Evolutionary conservation across 176 grass and related monocot species (phyloP).

Genomic region (Bonia amplexicaulis): DNA sequence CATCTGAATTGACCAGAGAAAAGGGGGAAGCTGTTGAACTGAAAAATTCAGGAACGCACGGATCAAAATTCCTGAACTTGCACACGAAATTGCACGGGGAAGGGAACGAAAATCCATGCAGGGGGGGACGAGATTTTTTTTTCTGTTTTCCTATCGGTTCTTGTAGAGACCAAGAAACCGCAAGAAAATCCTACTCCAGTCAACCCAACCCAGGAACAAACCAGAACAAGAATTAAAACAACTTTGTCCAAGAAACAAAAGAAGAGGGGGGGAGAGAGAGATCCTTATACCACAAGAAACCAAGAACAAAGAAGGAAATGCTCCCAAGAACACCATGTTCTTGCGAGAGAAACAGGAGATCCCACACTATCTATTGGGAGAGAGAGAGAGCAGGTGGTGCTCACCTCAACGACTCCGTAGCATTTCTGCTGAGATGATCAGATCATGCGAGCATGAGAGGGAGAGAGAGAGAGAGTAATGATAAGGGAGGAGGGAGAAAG

Average conservation of each 20-base stretch:
- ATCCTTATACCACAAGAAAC: not conserved
- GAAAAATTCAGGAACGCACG: not conserved
- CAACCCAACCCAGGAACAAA: not conserved
- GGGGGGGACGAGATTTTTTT: not conserved
- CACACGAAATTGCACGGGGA: not conserved
- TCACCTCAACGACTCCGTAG: slow-evolving; percentile 23
- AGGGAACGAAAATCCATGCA: not conserved
- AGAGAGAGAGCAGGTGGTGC: not conserved
- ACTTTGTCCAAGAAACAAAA: not conserved
- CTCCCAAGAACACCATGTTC: not conserved
- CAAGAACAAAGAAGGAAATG: not conserved
- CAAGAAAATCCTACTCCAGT: not conserved
- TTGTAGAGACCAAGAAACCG: not conserved
- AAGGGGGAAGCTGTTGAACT: not conserved
- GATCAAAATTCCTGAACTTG: not conserved
- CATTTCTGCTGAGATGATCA: not conserved
- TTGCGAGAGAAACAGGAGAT: not conserved
- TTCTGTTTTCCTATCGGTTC: not conserved
- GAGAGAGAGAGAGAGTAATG: not conserved
- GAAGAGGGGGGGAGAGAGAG: not conserved
- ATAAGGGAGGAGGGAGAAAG: too few species aligned
- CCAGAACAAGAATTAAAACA: not conserved
- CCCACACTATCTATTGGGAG: not conserved
- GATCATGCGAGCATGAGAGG: not conserved
- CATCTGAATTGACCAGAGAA: not conserved